Evolutionary conservation across 352 stramenopile genomes (phyloP).

Genomic region (Globisporangium uncinulatum): DNA sequence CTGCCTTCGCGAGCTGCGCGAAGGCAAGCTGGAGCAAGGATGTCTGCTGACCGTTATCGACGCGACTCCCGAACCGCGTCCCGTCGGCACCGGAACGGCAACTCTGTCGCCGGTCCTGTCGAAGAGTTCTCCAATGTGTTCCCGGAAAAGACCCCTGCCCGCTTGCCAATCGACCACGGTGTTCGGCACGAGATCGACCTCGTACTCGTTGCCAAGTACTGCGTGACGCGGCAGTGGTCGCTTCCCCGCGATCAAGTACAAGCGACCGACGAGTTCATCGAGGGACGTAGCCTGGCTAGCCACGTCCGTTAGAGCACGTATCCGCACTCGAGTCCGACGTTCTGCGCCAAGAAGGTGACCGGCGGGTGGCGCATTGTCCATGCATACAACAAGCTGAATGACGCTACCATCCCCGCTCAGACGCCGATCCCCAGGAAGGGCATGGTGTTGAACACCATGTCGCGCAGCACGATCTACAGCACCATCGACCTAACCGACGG

Average conservation of each 20-base stretch:
- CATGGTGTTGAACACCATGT: conserved; percentile 20
- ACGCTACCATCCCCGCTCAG: conserved; percentile 18
- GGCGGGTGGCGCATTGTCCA: conserved; percentile 24
- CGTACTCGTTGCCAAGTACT: conserved; percentile 22
- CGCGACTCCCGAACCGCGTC: conserved; percentile 8
- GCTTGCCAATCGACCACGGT: conserved; percentile 10
- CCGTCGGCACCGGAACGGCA: not conserved
- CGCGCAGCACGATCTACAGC: conserved; percentile 22
- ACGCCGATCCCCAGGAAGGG: conserved; percentile 26
- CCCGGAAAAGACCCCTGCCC: conserved; percentile 14
- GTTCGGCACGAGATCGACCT: conserved; percentile 24
- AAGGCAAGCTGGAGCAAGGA: conserved; percentile 18
- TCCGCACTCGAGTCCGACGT: conserved; percentile 15
- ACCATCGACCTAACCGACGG: conserved; percentile 22
- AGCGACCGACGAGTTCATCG: conserved; percentile 17
- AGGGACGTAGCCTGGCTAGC: conserved; percentile 7
- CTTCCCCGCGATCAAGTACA: conserved; percentile 20
- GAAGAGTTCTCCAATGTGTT: conserved; percentile 2
- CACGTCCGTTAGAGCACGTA: conserved; percentile 17
- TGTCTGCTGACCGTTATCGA: not conserved
- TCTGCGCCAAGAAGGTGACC: conserved; percentile 23
- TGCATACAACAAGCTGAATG: conserved; percentile 30
- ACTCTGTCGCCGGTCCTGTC: not conserved
- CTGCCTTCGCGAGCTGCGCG: conserved; percentile 13
- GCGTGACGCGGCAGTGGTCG: conserved; percentile 19